Evolutionary conservation across 179 eudicot genomes (phyloP), one percentile per base, ranked within the genome.

Genomic region (Patellifolia procumbens): DNA sequence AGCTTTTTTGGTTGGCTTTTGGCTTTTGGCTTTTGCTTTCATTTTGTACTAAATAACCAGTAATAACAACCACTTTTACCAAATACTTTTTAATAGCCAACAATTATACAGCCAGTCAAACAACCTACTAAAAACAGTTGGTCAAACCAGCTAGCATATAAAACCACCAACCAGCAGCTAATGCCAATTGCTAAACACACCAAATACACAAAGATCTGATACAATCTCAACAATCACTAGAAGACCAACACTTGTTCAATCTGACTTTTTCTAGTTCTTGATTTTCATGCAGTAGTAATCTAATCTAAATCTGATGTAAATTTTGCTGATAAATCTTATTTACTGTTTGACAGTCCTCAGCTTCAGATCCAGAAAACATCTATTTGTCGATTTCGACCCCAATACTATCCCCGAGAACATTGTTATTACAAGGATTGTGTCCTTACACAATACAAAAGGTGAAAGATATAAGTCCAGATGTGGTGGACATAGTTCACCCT

Each of bases 311-410:
- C 0, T 34, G 28, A 24, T 42, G 43, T 29, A 24, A 15, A 11
- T 61, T 73, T 16, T 22, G 20, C 29, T 53, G 28, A 32, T 11
- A 35, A 26, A 37, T 37, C 60, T 71, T 24, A 31, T 42, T 6
- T 39, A 61, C n/a, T 79, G 31, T 72, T 76, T 26, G 48, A 67
- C 91, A 96, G 99, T 80, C 86, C 16, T 86, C 84, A 48, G 84
- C 82, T 74, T 83, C 91, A 49, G 91, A 93, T 77, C 88, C 88
- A 49, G 69, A 72, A 13, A 75, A 74, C 24, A 78, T 86, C 48
- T 83, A 93, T 81, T 66, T 96, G 73, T 96, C 99, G 29, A 85
- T 91, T 77, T 88, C 98, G 53, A 90, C 91, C 16, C 99, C 98
- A n/a, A 84, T 89, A 72, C 84, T 91, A 45, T 75, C 87, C 52